Conservation (phyloP, 1,139 yeast species). For the Hansenula sp. region DNA sequence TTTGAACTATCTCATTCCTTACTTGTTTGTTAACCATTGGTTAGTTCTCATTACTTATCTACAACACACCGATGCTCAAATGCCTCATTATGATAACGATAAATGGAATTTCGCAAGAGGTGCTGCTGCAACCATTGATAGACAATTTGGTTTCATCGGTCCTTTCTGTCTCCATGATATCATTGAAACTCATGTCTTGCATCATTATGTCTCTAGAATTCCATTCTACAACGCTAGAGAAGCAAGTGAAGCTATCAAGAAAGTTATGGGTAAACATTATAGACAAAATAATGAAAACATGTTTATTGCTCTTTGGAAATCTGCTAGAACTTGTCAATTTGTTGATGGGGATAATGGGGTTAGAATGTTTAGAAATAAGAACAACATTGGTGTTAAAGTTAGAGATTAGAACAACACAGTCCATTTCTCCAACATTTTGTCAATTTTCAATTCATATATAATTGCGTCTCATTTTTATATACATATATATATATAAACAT, state of each 20-base stretch:
- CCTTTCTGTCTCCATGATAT: constrained; percentile 81
- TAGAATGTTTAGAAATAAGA: constrained; percentile 72
- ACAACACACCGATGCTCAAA: constrained; percentile 78
- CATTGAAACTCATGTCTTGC: constrained; percentile 86
- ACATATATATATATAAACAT: too few species aligned
- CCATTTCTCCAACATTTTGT: too few species aligned
- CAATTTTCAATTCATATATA: too few species aligned
- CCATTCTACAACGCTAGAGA: constrained; percentile 85
- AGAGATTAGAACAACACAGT: too few species aligned
- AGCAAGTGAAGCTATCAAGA: constrained; percentile 73
- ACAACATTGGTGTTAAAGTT: constrained; percentile 43
- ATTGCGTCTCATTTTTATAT: too few species aligned
- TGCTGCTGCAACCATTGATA: constrained; percentile 84
- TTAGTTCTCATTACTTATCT: constrained; percentile 79
- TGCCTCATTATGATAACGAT: constrained; percentile 72
- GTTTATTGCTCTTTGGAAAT: constrained; percentile 70
- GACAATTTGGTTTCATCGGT: constrained; percentile 81
- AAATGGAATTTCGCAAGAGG: constrained; percentile 89
- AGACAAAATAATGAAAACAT: constrained; percentile 64
- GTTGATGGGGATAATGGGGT: constrained; percentile 82
- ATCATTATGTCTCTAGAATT: constrained; percentile 79
- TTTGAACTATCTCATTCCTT: constrained; percentile 75
- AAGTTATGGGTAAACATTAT: constrained; percentile 82
- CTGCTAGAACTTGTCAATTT: constrained; percentile 71
- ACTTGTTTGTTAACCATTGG: constrained; percentile 85